Base-by-base conservation (phyloP, 2,329 filamentous ascomycete species). In the Achaetomium macrosporum region DNA sequence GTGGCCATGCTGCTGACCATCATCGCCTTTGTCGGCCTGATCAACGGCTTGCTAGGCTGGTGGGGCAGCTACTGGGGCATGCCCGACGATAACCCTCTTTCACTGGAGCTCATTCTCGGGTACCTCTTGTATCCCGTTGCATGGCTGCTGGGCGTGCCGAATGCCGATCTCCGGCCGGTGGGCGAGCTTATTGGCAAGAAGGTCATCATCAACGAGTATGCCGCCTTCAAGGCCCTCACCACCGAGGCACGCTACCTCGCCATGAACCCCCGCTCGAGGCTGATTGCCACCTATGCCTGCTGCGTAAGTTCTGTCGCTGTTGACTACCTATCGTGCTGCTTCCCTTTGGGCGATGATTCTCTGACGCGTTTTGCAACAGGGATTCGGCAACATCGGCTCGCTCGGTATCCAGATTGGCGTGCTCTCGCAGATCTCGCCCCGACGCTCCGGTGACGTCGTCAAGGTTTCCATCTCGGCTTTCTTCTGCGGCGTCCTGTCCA, bases 361-460 rank as follows among this genome's bases (percentile, higher is more conserved):
- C 19, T 42, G 17, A 42, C 19, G 4, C 13, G 11, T 15, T 11
- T 12, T 25, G 29, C 20, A 2, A 42, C 36, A 73, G 71, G 82
- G 82, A 25, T 90, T 90, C 67, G 90, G 88, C 57, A 95, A 95
- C 73, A 86, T 95, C 61, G 87, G 87, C 50, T 92, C 88, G 30
- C 79, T 95, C 44, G 90, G 90, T 66, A 92, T 90, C 51, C 90
- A 95, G 71, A 93, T 95, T 56, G 90, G 90, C 74, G 88, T 95
- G 54, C 77, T 95, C 48, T 82, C 85, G 4, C 89, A 95, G 71
- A 81, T 95, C 56, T 85, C 88, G 0, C 89, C 90, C 0, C 76
- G 76, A 4, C 82, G 89, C 42, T 78, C 81, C 36, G 87, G 85
- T 53, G 87, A 93, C 61, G 85, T 95, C 11, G 84, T 87, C 4